Conservation (phyloP, 257 asterid genomes). For the Fraxinus pennsylvanica region DNA sequence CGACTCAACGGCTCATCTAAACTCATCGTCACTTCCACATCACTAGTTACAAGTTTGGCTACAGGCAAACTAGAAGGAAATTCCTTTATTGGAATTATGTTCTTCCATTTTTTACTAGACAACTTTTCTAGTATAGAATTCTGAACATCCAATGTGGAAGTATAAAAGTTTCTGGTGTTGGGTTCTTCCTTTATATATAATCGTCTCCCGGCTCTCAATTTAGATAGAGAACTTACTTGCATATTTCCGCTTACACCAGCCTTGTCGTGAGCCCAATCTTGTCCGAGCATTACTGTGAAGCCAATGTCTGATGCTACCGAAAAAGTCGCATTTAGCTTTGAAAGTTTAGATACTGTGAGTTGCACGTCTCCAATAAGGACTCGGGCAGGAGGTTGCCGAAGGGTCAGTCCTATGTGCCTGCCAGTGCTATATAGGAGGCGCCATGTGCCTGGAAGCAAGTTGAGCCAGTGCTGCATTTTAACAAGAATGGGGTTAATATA, state of each 20-base stretch:
- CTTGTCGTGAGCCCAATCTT: constrained; percentile 80
- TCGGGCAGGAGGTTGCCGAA: constrained; percentile 71
- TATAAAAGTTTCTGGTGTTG: constrained; percentile 25
- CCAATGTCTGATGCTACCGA: constrained; percentile 59
- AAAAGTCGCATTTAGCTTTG: constrained; percentile 55
- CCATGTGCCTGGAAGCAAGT: constrained; percentile 86
- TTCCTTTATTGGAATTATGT: constrained; percentile 56
- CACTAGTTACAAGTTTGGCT: constrained; percentile 63
- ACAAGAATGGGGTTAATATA: not conserved
- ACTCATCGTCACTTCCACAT: constrained; percentile 58
- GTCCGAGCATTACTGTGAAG: constrained; percentile 61
- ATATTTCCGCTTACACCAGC: constrained; percentile 63
- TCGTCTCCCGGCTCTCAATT: constrained; percentile 82
- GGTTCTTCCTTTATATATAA: constrained; percentile 63
- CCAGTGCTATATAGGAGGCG: constrained; percentile 91
- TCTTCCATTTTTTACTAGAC: constrained; percentile 75
- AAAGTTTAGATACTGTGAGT: constrained; percentile 54
- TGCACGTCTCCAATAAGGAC: constrained; percentile 73
- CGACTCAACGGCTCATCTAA: constrained; percentile 54
- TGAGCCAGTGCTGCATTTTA: constrained; percentile 73
- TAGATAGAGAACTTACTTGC: constrained; percentile 47
- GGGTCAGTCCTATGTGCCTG: constrained; percentile 80
- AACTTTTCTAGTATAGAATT: constrained; percentile 54
- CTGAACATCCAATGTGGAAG: constrained; percentile 40
- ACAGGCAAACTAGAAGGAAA: constrained; percentile 84